These are phyloP conservation scores for Nicotiana tabacum DNA, from an alignment of 257 asterid genomes.

Conservation along the genomic window DNA sequence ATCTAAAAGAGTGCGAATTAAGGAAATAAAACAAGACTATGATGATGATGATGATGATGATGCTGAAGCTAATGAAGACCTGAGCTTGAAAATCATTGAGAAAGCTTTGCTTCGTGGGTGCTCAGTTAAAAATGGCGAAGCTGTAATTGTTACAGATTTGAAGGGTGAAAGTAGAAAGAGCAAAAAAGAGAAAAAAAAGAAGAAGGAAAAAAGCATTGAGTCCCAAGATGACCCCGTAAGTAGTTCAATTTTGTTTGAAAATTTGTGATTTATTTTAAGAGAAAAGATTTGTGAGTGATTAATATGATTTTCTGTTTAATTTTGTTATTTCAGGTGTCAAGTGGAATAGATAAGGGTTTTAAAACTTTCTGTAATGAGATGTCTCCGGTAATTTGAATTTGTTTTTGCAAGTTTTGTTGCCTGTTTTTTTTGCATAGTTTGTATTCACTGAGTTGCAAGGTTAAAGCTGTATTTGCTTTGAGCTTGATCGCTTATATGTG, in stretches of 20 bases:
- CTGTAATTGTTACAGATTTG: constrained; percentile 31
- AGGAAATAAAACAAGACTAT: neutral
- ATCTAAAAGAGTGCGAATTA: neutral
- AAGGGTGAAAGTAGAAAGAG: constrained; percentile 34
- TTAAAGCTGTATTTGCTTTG: neutral
- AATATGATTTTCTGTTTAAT: neutral
- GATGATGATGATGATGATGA: constrained; percentile 30
- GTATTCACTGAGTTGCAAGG: neutral
- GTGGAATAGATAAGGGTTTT: constrained; percentile 43
- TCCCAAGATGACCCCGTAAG: constrained; percentile 34
- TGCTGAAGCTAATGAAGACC: constrained; percentile 76
- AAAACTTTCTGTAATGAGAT: constrained; percentile 58
- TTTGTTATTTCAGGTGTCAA: constrained; percentile 32
- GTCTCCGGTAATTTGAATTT: constrained; percentile 37
- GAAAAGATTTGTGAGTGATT: neutral
- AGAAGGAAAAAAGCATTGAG: constrained; percentile 23
- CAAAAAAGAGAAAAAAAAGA: constrained; percentile 39
- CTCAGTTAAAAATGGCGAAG: constrained; percentile 3
- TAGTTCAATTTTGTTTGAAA: neutral
- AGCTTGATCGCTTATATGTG: neutral
- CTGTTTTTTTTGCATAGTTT: neutral
- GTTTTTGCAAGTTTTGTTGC: neutral
- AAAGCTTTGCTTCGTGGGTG: constrained; percentile 41
- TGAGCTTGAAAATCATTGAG: constrained; percentile 67
- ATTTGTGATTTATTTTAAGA: neutral